A percentile compares a stretch with the other conserved stretches of the same genome.
Evolutionary conservation across 1,139 yeast genomes (phyloP).

Genomic region (Scheffersomyces lignicola): DNA sequence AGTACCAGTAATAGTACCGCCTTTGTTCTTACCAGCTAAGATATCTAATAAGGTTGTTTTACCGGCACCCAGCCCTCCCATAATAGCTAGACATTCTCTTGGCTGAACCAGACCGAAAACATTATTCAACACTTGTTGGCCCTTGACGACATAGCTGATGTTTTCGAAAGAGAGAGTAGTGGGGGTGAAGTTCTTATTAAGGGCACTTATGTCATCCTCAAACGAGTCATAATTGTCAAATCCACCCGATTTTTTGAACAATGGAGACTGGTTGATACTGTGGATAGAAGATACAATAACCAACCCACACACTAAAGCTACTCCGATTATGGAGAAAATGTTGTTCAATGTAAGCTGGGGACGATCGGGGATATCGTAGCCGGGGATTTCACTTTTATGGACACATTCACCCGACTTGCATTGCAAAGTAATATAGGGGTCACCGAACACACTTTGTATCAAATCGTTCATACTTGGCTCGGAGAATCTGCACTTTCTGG

Average conservation of each 20-base stretch:
- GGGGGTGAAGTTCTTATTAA: constrained; percentile 64
- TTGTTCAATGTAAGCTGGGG: constrained; percentile 50
- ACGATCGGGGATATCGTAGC: constrained; percentile 70
- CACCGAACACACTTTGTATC: constrained; percentile 89
- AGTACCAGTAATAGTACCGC: constrained; percentile 65
- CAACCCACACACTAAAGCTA: constrained; percentile 41
- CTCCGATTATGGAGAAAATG: constrained; percentile 50
- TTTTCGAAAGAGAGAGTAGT: constrained; percentile 76
- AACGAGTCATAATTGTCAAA: constrained; percentile 17
- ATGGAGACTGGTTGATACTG: constrained; percentile 62
- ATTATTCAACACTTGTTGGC: constrained; percentile 52
- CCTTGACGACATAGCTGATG: constrained; percentile 62
- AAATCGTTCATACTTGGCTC: constrained; percentile 97
- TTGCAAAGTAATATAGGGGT: constrained; percentile 75
- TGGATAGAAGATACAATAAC: constrained; percentile 45
- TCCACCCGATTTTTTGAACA: constrained; percentile 43
- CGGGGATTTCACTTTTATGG: constrained; percentile 91
- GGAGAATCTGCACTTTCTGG: constrained; percentile 69
- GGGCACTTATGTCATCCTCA: constrained; percentile 40
- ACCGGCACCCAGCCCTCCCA: constrained; percentile 99
- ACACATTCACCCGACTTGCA: constrained; percentile 90
- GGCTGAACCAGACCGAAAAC: constrained; percentile 80
- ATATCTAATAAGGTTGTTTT: constrained; percentile 91
- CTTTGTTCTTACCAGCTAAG: constrained; percentile 81
- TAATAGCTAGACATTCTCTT: constrained; percentile 87